These are phyloP conservation scores for Eruca vesicaria DNA, from an alignment of 441 rosid species.

Conservation along the genomic window DNA sequence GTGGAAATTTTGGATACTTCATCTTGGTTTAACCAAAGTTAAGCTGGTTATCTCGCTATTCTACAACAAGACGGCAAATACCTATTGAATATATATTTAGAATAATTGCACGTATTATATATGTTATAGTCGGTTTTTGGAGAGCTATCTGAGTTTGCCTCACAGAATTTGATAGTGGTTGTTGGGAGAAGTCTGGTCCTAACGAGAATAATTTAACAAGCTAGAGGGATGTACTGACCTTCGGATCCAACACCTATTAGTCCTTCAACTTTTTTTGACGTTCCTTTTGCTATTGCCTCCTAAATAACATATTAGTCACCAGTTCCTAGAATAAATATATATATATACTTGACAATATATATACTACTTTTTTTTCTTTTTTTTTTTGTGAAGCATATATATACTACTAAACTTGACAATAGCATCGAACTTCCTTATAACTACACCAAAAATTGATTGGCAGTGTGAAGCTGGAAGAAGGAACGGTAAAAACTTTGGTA, in stretches of 20 bases:
- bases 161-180: background rate
- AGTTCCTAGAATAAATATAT: background rate
- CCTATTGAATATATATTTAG: background rate
- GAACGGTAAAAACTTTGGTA: conserved; percentile 67
- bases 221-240: background rate
- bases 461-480: conserved; percentile 71
- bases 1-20: background rate
- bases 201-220: background rate
- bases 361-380: too few species aligned
- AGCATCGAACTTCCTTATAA: background rate
- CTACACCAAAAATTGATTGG: background rate
- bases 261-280: background rate
- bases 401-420: background rate
- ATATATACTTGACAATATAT: background rate
- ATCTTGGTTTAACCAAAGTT: background rate
- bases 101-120: background rate
- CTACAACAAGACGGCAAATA: background rate
- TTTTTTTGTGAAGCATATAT: too few species aligned
- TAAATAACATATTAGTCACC: background rate
- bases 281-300: background rate
- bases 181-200: background rate
- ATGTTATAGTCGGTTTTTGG: background rate
- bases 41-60: background rate
- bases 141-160: background rate
- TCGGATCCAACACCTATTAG: background rate